Percentiles rank a stretch among this genome's conserved stretches.
phyloP scores from a whole-genome alignment of 805 yeast genomes.

The Ogataea wickerhamii region DNA sequence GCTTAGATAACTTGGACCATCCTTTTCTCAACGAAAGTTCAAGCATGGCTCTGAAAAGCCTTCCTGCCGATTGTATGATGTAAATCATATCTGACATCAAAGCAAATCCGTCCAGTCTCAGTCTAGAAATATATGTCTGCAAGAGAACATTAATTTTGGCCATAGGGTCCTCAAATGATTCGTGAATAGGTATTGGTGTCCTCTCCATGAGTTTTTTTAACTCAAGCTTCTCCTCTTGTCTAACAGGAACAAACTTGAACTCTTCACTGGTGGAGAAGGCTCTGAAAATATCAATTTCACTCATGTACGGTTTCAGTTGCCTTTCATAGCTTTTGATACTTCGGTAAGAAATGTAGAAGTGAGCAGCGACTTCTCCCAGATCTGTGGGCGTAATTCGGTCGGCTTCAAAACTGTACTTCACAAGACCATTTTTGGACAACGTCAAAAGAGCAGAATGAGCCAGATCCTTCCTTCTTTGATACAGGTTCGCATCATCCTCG shows the following conservation, averaged over 20 bases:
- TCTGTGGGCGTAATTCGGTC: constrained; percentile 58
- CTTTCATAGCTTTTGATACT: constrained; percentile 68
- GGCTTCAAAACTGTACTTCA: constrained; percentile 49
- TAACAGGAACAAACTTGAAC: constrained; percentile 75
- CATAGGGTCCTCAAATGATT: constrained; percentile 60
- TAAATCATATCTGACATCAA: constrained; percentile 90
- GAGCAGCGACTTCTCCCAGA: constrained; percentile 79
- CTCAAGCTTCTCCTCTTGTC: constrained; percentile 83
- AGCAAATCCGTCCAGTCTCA: constrained; percentile 82
- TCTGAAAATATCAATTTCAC: constrained; percentile 71
- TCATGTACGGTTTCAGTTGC: constrained; percentile 58
- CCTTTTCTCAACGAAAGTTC: constrained; percentile 68
- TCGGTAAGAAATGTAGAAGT: constrained; percentile 73
- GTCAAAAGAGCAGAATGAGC: constrained; percentile 70
- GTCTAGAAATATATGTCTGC: constrained; percentile 81
- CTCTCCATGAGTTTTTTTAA: constrained; percentile 61
- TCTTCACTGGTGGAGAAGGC: constrained; percentile 82
- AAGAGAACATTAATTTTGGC: constrained; percentile 78
- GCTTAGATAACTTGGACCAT: constrained; percentile 65
- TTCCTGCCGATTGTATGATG: constrained; percentile 88
- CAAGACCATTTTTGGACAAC: constrained; percentile 54
- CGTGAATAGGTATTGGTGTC: constrained; percentile 86
- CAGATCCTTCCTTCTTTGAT: constrained; percentile 58
- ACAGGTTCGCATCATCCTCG: constrained; percentile 45
- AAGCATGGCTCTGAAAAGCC: constrained; percentile 79